Evolutionary conservation across 139 green algal species (phyloP), one percentile per base, ranked within the genome.

Genomic region (Micractinium conductrix): DNA sequence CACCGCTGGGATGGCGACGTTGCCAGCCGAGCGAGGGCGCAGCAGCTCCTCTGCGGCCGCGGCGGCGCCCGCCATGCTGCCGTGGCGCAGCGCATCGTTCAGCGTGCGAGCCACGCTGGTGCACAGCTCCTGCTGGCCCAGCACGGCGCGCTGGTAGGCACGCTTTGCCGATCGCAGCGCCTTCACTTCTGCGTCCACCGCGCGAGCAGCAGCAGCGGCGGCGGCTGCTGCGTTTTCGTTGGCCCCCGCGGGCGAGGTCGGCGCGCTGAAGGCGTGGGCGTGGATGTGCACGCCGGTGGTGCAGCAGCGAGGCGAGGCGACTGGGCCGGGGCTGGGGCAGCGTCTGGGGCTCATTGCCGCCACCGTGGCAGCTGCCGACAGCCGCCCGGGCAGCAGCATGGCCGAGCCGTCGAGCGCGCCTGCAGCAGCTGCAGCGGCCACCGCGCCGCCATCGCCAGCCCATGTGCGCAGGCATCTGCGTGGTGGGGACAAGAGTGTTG

Each of bases 401-500:
- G 75, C 22, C 38, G 30, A 10, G 22, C 33, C 55, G 26, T 69
- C 48, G 33, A 80, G 45, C 6, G 45, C 73, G 38, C n/a, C 70
- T 22, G 45, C n/a, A n/a, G 48, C 45, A 10, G 45, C 12, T 24
- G 35, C 55, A 43, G 40, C 2, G 17, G 58, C 74, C 19, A 7
- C 48, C 35, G 42, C 16, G 9, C 26, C 42, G 14, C 28, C 30
- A 5, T 42, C 58, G 21, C 75, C 75, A 7, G 75, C 75, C 53
- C 50, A 71, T 24, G n/a, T 33, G 76, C 55, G 76, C 76, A 82
- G 76, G 76, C 58, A 82, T 19, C 76, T 82, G 76, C n/a, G n/a
- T n/a, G n/a, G n/a, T n/a, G n/a, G n/a, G n/a, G n/a, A n/a, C n/a
- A n/a, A n/a, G n/a, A n/a, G n/a, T n/a, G n/a, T n/a, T n/a, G n/a